Evolutionary conservation across 2,329 filamentous ascomycete species (phyloP).

Genomic region (Talaromyces sp.): DNA sequence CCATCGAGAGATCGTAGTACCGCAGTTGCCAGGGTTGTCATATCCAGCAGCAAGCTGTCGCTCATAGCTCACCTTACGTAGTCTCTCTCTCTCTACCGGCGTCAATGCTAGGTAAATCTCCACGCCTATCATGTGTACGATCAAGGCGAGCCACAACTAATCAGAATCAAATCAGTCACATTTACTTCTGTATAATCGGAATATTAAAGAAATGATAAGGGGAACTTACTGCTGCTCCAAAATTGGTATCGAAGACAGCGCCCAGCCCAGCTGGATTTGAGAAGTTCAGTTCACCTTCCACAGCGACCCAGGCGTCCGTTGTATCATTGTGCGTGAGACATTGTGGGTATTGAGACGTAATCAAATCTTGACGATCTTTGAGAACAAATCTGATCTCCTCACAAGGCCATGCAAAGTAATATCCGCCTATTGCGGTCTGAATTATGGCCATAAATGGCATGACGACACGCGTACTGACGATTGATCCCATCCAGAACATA

Average conservation of each 20-base stretch:
- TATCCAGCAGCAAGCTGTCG: not conserved
- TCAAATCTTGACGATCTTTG: not conserved
- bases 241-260: not conserved
- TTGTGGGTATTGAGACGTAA: not conserved
- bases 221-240: not conserved
- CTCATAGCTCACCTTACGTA: not conserved
- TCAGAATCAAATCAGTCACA: not conserved
- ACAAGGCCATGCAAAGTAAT: not conserved
- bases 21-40: not conserved
- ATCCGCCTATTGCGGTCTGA: not conserved
- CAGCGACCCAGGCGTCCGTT: not conserved
- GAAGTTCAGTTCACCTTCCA: not conserved
- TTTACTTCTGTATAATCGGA: not conserved
- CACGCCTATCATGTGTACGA: not conserved
- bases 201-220: not conserved
- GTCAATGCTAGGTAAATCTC: not conserved
- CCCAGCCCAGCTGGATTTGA: not conserved
- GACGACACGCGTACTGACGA: not conserved
- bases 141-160: not conserved
- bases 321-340: not conserved
- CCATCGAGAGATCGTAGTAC: not conserved
- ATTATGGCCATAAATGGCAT: not conserved
- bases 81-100: not conserved
- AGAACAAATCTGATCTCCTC: not conserved
- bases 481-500: conserved; percentile 2